phyloP scores from a whole-genome alignment of 2,329 filamentous ascomycete species.

The Thielaviopsis musarum region DNA sequence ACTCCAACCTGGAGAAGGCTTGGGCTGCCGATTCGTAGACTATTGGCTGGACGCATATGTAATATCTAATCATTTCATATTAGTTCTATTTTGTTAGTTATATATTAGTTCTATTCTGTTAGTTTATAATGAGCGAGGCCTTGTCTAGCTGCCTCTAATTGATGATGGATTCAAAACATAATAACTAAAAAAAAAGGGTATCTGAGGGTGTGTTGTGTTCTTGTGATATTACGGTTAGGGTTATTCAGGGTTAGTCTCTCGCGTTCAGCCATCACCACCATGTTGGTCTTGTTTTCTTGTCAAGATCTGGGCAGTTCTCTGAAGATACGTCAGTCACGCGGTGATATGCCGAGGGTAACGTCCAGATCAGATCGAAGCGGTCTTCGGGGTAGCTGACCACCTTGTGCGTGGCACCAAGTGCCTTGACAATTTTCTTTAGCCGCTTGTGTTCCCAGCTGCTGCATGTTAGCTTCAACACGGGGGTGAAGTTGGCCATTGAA shows the following conservation, averaged over 20 bases:
- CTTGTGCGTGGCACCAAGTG: slow-evolving; percentile 30
- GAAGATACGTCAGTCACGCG: slow-evolving; percentile 24
- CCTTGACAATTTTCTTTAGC: slow-evolving; percentile 33
- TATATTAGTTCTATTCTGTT: not conserved
- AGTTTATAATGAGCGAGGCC: not conserved
- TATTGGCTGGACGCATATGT: slow-evolving; percentile 16
- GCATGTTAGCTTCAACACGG: not conserved
- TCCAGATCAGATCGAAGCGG: slow-evolving; percentile 40
- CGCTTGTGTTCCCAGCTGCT: slow-evolving; percentile 39
- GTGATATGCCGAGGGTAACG: slow-evolving; percentile 31
- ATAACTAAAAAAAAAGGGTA: not conserved
- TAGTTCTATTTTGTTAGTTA: not conserved
- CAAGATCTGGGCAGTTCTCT: slow-evolving; percentile 7
- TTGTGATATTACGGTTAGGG: not conserved
- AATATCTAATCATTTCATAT: not conserved
- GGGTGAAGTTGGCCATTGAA: not conserved
- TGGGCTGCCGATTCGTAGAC: slow-evolving; percentile 1
- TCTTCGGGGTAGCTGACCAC: slow-evolving; percentile 33
- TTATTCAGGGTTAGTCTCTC: not conserved
- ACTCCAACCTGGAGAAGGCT: slow-evolving; percentile 12
- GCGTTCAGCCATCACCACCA: not conserved
- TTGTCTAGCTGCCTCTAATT: not conserved
- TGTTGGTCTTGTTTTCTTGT: not conserved
- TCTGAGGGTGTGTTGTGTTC: not conserved
- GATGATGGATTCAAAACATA: not conserved